These are phyloP conservation scores for Hypericum perforatum DNA, from an alignment of 345 rosid genomes.

Conservation along the genomic window DNA sequence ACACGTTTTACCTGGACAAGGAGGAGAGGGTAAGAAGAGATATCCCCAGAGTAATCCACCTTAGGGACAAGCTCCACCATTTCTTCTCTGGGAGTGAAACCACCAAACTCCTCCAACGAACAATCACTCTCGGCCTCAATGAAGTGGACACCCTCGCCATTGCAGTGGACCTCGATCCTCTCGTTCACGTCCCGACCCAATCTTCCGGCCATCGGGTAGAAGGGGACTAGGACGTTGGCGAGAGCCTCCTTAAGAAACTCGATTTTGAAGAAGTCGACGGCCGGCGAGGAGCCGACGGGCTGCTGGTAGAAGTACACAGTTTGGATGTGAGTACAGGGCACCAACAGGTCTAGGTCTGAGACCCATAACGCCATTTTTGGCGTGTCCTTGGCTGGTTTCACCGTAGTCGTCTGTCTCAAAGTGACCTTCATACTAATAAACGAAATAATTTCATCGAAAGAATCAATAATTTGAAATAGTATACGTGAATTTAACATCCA, in stretches of 20 bases:
- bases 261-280: conserved; percentile 10
- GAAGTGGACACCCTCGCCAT: conserved; percentile 6
- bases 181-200: conserved; percentile 11
- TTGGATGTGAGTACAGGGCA: neutral
- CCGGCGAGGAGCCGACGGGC: conserved; percentile 6
- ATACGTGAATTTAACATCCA: no score
- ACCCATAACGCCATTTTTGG: neutral
- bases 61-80: conserved; percentile 6
- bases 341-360: neutral
- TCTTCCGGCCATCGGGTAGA: conserved; percentile 36
- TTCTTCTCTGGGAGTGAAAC: neutral
- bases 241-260: conserved; percentile 26
- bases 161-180: conserved; percentile 9
- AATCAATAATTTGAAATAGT: no score
- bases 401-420: neutral
- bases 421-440: neutral
- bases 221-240: conserved; percentile 30
- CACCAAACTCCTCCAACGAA: neutral
- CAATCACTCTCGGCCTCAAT: conserved; percentile 10
- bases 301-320: neutral
- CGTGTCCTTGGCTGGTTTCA: neutral
- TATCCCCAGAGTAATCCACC: neutral
- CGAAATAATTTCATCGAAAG: no score
- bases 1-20: neutral
- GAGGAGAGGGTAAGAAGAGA: conserved; percentile 4